Percentiles rank a stretch among this genome's conserved stretches.
phyloP scores from a whole-genome alignment of 768 basidiomycete species.

The Suillus variegatus region DNA sequence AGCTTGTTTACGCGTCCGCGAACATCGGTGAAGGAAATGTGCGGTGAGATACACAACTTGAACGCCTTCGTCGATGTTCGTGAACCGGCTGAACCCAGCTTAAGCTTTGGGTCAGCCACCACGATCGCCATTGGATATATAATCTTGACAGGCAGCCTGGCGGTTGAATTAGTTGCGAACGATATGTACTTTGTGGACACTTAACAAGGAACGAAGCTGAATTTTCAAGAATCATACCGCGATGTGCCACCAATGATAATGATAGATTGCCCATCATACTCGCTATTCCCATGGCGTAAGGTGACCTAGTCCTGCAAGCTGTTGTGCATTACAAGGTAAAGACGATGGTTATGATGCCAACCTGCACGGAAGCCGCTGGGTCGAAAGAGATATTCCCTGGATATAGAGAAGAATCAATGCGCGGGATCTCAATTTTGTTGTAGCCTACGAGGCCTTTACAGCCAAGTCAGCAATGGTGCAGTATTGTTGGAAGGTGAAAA shows the following conservation, averaged over 20 bases:
- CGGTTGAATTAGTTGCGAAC: too few relatives aligned
- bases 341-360: too few relatives aligned
- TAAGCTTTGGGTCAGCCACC: neutral
- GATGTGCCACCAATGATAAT: slow-evolving; percentile 9
- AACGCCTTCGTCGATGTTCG: neutral
- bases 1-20: neutral
- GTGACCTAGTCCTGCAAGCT: slow-evolving; percentile 26
- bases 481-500: slow-evolving; percentile 30
- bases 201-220: slow-evolving; percentile 35
- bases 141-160: too few relatives aligned
- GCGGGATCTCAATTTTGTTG: neutral
- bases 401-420: slow-evolving; percentile 22
- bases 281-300: too few relatives aligned
- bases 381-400: slow-evolving; percentile 35
- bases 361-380: too few relatives aligned
- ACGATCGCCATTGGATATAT: too few relatives aligned
- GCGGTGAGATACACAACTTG: neutral
- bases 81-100: neutral
- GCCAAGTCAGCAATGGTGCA: slow-evolving; percentile 23
- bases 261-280: too few relatives aligned
- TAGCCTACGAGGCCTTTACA: slow-evolving; percentile 12
- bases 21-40: neutral
- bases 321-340: slow-evolving; percentile 32
- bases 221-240: slow-evolving; percentile 38
- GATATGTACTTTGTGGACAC: slow-evolving; percentile 30